Evolutionary conservation across 1,139 yeast genomes (phyloP).

Genomic region (Yamadazyma jaroonii): DNA sequence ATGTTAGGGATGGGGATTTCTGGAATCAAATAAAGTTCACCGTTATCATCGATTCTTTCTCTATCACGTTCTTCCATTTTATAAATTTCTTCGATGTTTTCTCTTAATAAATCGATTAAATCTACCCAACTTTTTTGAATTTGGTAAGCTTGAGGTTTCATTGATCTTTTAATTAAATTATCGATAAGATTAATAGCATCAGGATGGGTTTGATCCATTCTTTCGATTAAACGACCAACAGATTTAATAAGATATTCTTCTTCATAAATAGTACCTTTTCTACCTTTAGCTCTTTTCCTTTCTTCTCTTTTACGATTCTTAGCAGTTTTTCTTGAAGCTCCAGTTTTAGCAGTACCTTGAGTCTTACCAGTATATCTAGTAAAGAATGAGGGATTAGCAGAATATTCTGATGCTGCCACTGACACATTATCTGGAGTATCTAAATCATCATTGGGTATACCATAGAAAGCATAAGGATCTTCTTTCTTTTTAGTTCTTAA

Average conservation of each 20-base stretch:
- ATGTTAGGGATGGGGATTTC: conserved; percentile 69
- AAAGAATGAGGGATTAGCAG: conserved; percentile 88
- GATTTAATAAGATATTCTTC: conserved; percentile 92
- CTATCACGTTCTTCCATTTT: conserved; percentile 78
- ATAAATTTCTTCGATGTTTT: conserved; percentile 71
- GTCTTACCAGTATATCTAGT: conserved; percentile 97
- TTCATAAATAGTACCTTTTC: conserved; percentile 95
- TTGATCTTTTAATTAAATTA: conserved; percentile 69
- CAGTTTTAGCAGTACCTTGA: conserved; percentile 92
- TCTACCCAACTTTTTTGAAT: conserved; percentile 69
- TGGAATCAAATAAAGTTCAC: conserved; percentile 72
- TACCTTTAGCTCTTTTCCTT: conserved; percentile 92
- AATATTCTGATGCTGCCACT: conserved; percentile 90
- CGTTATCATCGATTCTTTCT: conserved; percentile 86
- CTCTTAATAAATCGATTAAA: conserved; percentile 52
- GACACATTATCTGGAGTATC: conserved; percentile 93
- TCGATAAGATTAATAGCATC: conserved; percentile 77
- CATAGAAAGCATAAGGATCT: conserved; percentile 85
- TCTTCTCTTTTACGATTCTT: conserved; percentile 94
- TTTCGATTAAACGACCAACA: conserved; percentile 81
- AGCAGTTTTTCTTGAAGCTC: conserved; percentile 88
- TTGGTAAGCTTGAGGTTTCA: conserved; percentile 79
- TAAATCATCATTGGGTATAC: conserved; percentile 51
- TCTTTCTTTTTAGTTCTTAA: conserved; percentile 75
- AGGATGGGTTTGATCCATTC: conserved; percentile 68